Evolutionary conservation across 1,284 basidiomycete genomes (phyloP).

Genomic region (Moesziomyces aphidis): DNA sequence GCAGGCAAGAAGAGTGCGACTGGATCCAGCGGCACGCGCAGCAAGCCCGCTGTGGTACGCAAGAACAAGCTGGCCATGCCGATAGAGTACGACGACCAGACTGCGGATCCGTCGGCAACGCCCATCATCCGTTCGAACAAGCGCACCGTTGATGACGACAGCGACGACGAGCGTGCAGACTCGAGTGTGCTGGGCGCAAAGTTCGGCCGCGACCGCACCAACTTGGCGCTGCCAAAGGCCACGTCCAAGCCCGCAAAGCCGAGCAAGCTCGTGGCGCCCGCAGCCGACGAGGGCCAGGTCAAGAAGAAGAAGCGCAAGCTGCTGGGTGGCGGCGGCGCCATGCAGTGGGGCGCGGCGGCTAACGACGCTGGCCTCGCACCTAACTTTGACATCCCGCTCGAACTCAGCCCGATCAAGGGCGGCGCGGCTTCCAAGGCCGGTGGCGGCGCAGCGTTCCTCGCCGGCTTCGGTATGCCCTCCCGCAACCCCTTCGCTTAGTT

Average conservation of each 20-base stretch:
- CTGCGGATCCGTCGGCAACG: constrained; percentile 42
- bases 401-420: constrained; percentile 40
- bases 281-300: constrained; percentile 7
- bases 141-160: constrained; percentile 7
- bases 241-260: constrained; percentile 4
- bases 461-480: constrained; percentile 27
- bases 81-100: constrained; percentile 41
- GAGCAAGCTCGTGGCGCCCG: background rate
- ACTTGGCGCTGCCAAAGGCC: constrained; percentile 2
- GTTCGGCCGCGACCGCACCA: constrained; percentile 42
- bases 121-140: constrained; percentile 42
- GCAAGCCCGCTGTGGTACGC: constrained; percentile 5
- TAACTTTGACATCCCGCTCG: constrained; percentile 45
- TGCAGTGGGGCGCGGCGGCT: constrained; percentile 28
- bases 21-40: background rate
- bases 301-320: constrained; percentile 51
- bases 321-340: constrained; percentile 16
- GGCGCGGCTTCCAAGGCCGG: constrained; percentile 4
- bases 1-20: background rate
- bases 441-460: constrained; percentile 12
- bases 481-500: constrained; percentile 26
- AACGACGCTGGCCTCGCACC: constrained; percentile 36
- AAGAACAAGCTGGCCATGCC: constrained; percentile 19
- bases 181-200: constrained; percentile 22
- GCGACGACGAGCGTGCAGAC: constrained; percentile 23